Base-by-base conservation (phyloP, 305 asterid genomes). In the Euphrasia arctica region DNA sequence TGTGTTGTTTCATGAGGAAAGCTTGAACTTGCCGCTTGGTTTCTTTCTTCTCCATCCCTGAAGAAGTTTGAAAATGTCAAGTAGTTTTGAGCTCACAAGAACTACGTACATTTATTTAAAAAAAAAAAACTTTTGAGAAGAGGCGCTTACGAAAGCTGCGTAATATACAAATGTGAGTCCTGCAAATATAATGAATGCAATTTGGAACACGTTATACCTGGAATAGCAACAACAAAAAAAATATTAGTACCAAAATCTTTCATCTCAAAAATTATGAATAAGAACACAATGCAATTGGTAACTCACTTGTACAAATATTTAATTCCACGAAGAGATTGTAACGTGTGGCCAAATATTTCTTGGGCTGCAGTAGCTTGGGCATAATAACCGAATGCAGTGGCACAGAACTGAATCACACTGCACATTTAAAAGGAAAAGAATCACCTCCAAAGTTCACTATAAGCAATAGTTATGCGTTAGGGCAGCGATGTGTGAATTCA, bases 361-460 rank as follows among this genome's bases (percentile, higher is more conserved):
- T 94, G 99, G 72, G 99, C 99, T 42, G 99, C 97, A 58, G 99
- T 93, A 41, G 97, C 99, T 74, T 86, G 99, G 60, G 99, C 88
- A 64, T 94, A 94, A 73, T 88, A 94, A 57, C 86, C 97, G 73
- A 94, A 94, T 28, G 99, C 96, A 22, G 97, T 94, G 68, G 99
- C 83, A 64, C 97, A 90, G 78, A 94, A 94, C 83, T 90, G 99
- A 80, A 94, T 94, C 76, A 94, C 99, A 72, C 99, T 90, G 96
- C 89, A 82, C 57, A 41, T 70, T 54, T 64, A 51, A 8, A 39
- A n/a, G 55, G 71, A 66, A 62, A 42, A 58, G 62, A 47, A 64
- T 51, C 32, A 70, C 57, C 41, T 62, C 29, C 51, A 63, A 61
- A 41, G 42, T 66, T 63, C 63, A 49, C 15, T 4, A 28, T 60